phyloP scores from a whole-genome alignment of 2,329 filamentous ascomycete genomes.

The Phialophora macrospora region DNA sequence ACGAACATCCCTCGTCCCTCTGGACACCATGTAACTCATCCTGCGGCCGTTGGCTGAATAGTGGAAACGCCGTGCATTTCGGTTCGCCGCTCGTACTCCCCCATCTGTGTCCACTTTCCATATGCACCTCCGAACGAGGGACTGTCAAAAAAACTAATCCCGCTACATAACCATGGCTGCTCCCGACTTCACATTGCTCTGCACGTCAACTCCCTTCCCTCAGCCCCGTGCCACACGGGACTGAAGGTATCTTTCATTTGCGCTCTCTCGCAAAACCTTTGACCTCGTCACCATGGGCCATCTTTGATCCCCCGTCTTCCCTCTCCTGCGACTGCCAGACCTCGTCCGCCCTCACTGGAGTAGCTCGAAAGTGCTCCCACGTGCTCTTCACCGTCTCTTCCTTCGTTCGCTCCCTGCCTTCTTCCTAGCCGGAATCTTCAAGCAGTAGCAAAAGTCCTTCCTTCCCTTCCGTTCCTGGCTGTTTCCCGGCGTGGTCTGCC shows the following conservation, averaged over 20 bases:
- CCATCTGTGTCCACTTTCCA: constrained; percentile 23
- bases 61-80: constrained; percentile 8
- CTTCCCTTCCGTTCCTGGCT: constrained; percentile 11
- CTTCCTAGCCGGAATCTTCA: constrained; percentile 7
- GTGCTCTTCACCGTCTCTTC: constrained; percentile 34
- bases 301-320: constrained; percentile 38
- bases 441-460: constrained; percentile 14
- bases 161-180: constrained; percentile 36
- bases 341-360: constrained; percentile 33
- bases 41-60: neutral
- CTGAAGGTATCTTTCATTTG: constrained; percentile 46
- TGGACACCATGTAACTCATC: neutral
- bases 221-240: constrained; percentile 52
- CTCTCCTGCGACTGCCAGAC: constrained; percentile 24
- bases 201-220: constrained; percentile 40
- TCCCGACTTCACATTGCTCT: constrained; percentile 31
- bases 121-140: constrained; percentile 15
- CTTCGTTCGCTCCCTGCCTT: constrained; percentile 24
- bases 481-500: constrained; percentile 8
- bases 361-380: constrained; percentile 35
- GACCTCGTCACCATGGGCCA: constrained; percentile 40
- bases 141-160: constrained; percentile 25
- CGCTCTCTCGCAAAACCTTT: constrained; percentile 29
- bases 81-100: constrained; percentile 18
- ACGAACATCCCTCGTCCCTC: constrained; percentile 9